phyloP scores from a whole-genome alignment of 163 green algal species.

The Scenedesmus sp. region DNA sequence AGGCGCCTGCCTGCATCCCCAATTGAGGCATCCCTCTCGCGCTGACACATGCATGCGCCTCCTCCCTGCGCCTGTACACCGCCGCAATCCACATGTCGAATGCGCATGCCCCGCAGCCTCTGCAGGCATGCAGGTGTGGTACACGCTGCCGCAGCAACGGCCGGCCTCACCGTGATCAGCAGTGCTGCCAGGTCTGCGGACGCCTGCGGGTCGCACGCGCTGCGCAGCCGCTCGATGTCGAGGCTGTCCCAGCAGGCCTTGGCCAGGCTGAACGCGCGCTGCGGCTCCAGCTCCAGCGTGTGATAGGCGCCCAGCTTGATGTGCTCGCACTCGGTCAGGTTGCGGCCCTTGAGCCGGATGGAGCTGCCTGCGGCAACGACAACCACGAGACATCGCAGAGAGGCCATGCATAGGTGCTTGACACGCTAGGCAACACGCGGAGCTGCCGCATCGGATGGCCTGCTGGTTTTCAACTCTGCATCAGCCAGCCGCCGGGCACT shows the following conservation, averaged over 20 bases:
- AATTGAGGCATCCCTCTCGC: no score
- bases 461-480: no score
- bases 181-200: slow-evolving; percentile 94
- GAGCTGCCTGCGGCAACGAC: slow-evolving; percentile 77
- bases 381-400: no score
- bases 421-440: no score
- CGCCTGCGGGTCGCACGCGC: slow-evolving; percentile 80
- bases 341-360: slow-evolving; percentile 91
- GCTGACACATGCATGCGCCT: no score
- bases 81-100: no score
- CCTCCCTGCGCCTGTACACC: no score
- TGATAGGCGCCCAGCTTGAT: slow-evolving; percentile 97
- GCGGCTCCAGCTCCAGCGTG: slow-evolving; percentile 92
- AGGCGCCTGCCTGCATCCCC: no score
- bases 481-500: background rate
- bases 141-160: background rate
- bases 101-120: background rate
- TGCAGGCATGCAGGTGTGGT: no score
- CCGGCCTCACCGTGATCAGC: slow-evolving; percentile 85
- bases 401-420: no score
- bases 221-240: slow-evolving; percentile 85
- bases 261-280: slow-evolving; percentile 85
- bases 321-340: slow-evolving; percentile 93
- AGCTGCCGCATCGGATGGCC: no score
- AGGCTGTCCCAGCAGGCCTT: slow-evolving; percentile 93